Base-by-base conservation (phyloP, 2,329 filamentous ascomycete species). In the Cladophialophora exuberans region DNA sequence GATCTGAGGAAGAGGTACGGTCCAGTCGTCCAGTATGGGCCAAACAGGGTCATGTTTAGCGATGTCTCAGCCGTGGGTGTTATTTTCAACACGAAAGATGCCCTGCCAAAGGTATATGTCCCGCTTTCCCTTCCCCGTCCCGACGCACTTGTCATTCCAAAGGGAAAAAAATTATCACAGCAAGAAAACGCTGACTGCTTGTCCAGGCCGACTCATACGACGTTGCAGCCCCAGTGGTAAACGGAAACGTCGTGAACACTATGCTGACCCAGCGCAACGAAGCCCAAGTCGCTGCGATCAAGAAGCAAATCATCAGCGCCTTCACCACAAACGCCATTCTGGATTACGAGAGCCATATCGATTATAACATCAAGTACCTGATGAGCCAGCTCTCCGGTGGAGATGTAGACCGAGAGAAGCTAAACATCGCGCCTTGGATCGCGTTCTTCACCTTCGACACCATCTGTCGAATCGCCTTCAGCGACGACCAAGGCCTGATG, bases 311-410 rank as follows among this genome's bases (percentile, higher is more conserved):
- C 61, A 83, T 96, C 69, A 41, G 43, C 55, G 64, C 45, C 87
- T 86, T 72, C 80, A 84, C 39, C 84, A 87, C 62, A 80, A 83
- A 59, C 83, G 87, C 88, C 36, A 84, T 86, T 54, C 85, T 87
- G 56, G 89, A 89, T 38, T 93, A 89, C 85, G 85, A 87, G 36
- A 86, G 83, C 63, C 95, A 88, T 72, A 95, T 97, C 65, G 87
- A 92, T 69, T 23, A 38, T 35, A 57, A 47, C 35, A 49, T 57
- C 36, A 33, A 54, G 6, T 30, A 25, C 25, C 49, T 57, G 33
- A 39, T 57, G 11, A 22, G 20, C 22, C 30, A 33, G 10, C 44
- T 57, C 3, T 5, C 6, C 42, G 30, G 18, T 11, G 17, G 20
- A 9, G 25, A 33, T 22, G 9, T 30, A 9, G 20, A 17, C 7